Conservation (phyloP, 225 moss, liverwort and hornwort genomes). For the Marchantia paleacea region DNA sequence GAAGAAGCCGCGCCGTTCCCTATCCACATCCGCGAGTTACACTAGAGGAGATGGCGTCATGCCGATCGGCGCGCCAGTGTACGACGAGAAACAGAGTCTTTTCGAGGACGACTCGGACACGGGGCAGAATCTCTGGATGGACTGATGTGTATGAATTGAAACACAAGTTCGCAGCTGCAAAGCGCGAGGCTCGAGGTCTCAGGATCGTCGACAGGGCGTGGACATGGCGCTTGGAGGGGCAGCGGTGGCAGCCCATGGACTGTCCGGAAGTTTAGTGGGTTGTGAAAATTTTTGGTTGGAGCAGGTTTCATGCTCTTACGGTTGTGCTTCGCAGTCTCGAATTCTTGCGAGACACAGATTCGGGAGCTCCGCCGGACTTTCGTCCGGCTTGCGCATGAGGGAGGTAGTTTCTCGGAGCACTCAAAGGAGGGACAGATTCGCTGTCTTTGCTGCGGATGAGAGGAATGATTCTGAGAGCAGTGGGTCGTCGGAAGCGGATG, state of each 20-base stretch:
- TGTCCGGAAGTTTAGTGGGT: background rate
- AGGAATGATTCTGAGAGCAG: slow-evolving; percentile 23
- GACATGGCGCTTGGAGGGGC: background rate
- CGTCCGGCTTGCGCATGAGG: background rate
- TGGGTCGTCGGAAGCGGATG: slow-evolving; percentile 39
- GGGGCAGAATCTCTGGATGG: no score
- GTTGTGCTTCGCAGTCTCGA: slow-evolving; percentile 2
- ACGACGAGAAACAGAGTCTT: no score
- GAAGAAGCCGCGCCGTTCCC: no score
- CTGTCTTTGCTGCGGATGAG: slow-evolving; percentile 29
- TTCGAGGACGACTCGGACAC: no score
- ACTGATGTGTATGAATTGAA: no score
- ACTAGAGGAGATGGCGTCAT: no score
- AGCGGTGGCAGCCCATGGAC: background rate
- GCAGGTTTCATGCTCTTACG: slow-evolving; percentile 9
- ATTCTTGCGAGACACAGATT: background rate
- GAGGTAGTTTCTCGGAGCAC: background rate
- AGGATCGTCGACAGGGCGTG: background rate
- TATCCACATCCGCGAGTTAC: no score
- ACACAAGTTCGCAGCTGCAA: no score
- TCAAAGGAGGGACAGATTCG: background rate
- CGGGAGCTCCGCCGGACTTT: background rate
- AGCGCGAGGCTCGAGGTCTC: no score
- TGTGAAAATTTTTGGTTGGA: background rate
- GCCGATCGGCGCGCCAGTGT: no score